A percentile compares a stretch with the other conserved stretches of the same genome.
Evolutionary conservation across 1,139 yeast species (phyloP).

Genomic region (Oligophagozyma castellii): DNA sequence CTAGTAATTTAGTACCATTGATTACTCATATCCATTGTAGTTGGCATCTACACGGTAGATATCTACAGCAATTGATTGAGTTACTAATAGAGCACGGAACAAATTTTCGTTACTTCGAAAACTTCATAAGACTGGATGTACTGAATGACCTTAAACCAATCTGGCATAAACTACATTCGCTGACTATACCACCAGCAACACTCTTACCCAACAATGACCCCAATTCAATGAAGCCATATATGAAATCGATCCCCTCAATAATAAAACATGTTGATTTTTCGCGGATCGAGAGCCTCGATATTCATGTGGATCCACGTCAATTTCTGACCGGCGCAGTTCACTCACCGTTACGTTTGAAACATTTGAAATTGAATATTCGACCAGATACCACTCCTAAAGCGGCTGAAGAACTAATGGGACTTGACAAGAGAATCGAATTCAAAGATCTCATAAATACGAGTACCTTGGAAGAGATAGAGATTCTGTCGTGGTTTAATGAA

Average conservation of each 20-base stretch:
- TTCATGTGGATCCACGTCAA: conserved; percentile 18
- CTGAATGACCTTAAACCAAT: conserved; percentile 8
- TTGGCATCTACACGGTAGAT: conserved; percentile 18
- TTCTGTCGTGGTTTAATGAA: conserved; percentile 20
- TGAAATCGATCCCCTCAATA: neutral
- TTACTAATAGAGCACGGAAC: conserved; percentile 9
- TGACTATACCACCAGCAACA: conserved; percentile 18
- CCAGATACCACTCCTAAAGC: conserved; percentile 11
- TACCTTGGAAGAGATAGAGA: conserved; percentile 12
- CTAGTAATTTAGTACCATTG: conserved; percentile 10
- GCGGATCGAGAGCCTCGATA: conserved; percentile 11
- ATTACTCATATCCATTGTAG: conserved; percentile 18
- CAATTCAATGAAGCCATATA: conserved; percentile 2
- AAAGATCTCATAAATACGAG: conserved; percentile 15
- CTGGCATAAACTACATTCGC: conserved; percentile 9
- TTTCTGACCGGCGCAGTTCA: conserved; percentile 11
- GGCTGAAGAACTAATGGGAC: conserved; percentile 3
- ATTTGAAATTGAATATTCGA: conserved; percentile 17
- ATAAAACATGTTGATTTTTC: conserved; percentile 9
- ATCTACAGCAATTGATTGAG: conserved; percentile 9
- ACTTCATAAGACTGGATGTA: conserved; percentile 14
- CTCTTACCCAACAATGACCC: conserved; percentile 11
- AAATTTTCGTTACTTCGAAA: conserved; percentile 15
- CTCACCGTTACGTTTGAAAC: conserved; percentile 12
- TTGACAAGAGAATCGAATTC: conserved; percentile 7